Percentiles rank a stretch among this genome's conserved stretches.
Conservation (phyloP, 2,329 filamentous ascomycete genomes). For the Talaromyces sp. region DNA sequence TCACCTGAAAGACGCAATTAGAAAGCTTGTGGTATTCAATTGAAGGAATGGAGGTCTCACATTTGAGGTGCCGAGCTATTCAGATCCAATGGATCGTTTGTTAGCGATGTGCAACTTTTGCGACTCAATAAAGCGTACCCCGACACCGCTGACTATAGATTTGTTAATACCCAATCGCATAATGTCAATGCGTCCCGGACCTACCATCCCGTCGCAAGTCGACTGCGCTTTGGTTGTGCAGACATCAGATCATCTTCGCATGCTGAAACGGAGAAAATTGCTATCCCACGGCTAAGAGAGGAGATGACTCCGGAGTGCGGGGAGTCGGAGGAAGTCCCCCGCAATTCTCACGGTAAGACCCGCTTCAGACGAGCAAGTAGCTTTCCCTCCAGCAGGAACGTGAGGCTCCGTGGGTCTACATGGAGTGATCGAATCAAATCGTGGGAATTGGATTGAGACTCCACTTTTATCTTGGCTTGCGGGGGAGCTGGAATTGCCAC, state of each 20-base stretch:
- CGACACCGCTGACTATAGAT: constrained; percentile 26
- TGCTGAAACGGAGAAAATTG: constrained; percentile 24
- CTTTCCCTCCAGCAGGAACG: background rate
- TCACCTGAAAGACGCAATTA: constrained; percentile 21
- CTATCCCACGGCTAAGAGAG: constrained; percentile 1
- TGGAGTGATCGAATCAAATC: background rate
- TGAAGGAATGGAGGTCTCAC: constrained; percentile 12
- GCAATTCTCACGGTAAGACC: background rate
- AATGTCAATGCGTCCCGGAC: background rate
- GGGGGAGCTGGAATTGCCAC: background rate
- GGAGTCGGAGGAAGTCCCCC: constrained; percentile 5
- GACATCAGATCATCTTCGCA: constrained; percentile 13
- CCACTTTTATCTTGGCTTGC: background rate
- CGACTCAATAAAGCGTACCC: constrained; percentile 13
- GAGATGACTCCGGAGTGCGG: constrained; percentile 16
- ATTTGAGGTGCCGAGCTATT: constrained; percentile 28
- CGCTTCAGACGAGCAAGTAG: background rate
- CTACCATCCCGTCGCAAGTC: constrained; percentile 28
- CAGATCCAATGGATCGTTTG: background rate
- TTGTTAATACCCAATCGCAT: constrained; percentile 4
- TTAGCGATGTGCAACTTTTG: background rate
- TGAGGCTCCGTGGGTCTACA: background rate
- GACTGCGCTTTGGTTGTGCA: constrained; percentile 14
- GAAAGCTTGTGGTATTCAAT: background rate
- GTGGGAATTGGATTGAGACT: background rate